Evolutionary conservation across 805 yeast species (phyloP).

Genomic region (Yarrowia sp.): DNA sequence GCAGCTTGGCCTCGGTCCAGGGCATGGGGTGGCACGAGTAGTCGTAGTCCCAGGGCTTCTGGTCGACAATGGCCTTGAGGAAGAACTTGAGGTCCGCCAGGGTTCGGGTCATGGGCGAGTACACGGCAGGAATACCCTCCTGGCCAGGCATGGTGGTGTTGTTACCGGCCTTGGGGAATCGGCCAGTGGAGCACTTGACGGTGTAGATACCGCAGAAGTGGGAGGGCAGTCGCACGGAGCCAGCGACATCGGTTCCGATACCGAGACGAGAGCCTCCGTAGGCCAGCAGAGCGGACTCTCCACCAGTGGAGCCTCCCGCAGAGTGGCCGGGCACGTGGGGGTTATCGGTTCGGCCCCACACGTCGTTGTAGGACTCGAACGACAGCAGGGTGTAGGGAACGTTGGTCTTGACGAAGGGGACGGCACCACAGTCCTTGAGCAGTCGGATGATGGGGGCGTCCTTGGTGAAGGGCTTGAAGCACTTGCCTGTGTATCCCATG

Average conservation of each 20-base stretch:
- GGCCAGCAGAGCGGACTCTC: conserved; percentile 59
- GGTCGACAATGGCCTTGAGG: conserved; percentile 55
- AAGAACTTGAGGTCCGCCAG: conserved; percentile 60
- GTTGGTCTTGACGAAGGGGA: conserved; percentile 62
- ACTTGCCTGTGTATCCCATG: conserved; percentile 56
- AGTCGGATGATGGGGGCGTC: conserved; percentile 55
- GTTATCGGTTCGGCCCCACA: conserved; percentile 59
- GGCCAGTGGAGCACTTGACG: conserved; percentile 58
- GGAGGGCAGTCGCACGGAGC: conserved; percentile 63
- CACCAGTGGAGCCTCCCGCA: conserved; percentile 64
- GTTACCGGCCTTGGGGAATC: conserved; percentile 57
- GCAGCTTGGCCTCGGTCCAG: conserved; percentile 55
- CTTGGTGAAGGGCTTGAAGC: conserved; percentile 53
- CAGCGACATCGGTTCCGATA: conserved; percentile 64
- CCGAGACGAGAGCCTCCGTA: conserved; percentile 60
- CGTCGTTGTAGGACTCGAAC: conserved; percentile 61
- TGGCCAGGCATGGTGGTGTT: conserved; percentile 55
- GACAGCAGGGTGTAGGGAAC: conserved; percentile 65
- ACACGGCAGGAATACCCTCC: conserved; percentile 57
- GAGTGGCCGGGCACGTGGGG: conserved; percentile 57
- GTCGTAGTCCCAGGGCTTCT: conserved; percentile 65
- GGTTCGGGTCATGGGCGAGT: conserved; percentile 56
- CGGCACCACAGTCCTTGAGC: conserved; percentile 61
- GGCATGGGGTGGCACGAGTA: conserved; percentile 58
- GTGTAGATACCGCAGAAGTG: conserved; percentile 61